phyloP scores from a whole-genome alignment of 352 stramenopile genomes.

The Pythium volutum region DNA sequence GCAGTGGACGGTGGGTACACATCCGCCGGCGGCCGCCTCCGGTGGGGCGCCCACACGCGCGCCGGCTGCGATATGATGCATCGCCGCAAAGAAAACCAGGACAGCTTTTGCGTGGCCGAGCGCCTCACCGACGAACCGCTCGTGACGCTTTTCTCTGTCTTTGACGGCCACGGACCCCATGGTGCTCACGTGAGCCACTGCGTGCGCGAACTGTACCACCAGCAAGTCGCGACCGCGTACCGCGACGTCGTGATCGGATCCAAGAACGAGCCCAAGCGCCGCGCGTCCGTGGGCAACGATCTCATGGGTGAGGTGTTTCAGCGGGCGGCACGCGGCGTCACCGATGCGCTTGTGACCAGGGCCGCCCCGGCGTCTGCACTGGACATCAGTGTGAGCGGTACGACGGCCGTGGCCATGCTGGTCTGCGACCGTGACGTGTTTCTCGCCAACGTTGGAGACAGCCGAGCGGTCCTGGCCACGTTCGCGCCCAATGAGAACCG shows the following conservation, averaged over 20 bases:
- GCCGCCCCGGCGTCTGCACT: slow-evolving; percentile 33
- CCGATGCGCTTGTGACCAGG: slow-evolving; percentile 34
- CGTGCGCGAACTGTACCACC: slow-evolving; percentile 64
- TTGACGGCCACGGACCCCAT: slow-evolving; percentile 73
- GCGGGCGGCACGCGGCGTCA: slow-evolving; percentile 35
- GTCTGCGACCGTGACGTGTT: slow-evolving; percentile 60
- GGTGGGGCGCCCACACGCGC: slow-evolving; percentile 53
- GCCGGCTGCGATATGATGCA: slow-evolving; percentile 70
- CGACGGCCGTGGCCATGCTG: slow-evolving; percentile 63
- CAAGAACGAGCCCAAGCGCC: slow-evolving; percentile 5
- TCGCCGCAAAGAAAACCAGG: slow-evolving; percentile 85
- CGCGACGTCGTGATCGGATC: slow-evolving; percentile 25
- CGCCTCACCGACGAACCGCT: slow-evolving; percentile 38
- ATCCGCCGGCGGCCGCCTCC: slow-evolving; percentile 39
- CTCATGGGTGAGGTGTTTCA: slow-evolving; percentile 54
- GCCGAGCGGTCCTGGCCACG: slow-evolving; percentile 54
- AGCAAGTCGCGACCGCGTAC: slow-evolving; percentile 44
- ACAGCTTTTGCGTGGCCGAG: slow-evolving; percentile 66
- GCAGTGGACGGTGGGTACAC: slow-evolving; percentile 44
- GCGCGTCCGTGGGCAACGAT: slow-evolving; percentile 34
- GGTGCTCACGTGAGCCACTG: slow-evolving; percentile 77
- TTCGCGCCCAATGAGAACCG: slow-evolving; percentile 30
- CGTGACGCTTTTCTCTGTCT: slow-evolving; percentile 67
- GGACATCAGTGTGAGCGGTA: slow-evolving; percentile 77
- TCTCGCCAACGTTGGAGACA: slow-evolving; percentile 75